Percentiles rank a stretch among this genome's conserved stretches.
Evolutionary conservation across 441 rosid genomes (phyloP).

Genomic region (Pelargonium citronellum): DNA sequence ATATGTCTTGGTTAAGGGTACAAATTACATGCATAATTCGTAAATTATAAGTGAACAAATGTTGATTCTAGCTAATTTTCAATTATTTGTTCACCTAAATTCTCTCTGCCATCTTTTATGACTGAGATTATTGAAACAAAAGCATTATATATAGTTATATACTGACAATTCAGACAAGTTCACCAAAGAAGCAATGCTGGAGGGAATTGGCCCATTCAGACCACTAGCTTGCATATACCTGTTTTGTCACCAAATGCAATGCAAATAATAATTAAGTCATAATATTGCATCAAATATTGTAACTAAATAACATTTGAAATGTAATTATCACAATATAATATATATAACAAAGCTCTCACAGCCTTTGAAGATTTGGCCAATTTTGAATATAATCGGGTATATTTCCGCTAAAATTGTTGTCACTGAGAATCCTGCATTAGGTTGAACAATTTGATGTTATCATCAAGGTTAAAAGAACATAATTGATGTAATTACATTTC

Average conservation of each 20-base stretch:
- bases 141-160: not conserved
- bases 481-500: not conserved
- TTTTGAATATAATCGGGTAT: slow-evolving; percentile 60
- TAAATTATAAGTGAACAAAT: too few relatives aligned
- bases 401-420: slow-evolving; percentile 57
- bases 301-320: not conserved
- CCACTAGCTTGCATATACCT: slow-evolving; percentile 71
- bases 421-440: slow-evolving; percentile 58
- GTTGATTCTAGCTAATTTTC: too few relatives aligned
- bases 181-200: slow-evolving; percentile 52
- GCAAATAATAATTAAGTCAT: not conserved
- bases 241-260: slow-evolving; percentile 14
- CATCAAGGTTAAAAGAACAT: not conserved
- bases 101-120: not conserved
- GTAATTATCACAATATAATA: not conserved
- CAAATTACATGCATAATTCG: too few relatives aligned
- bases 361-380: slow-evolving; percentile 52
- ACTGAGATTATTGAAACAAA: slow-evolving; percentile 7
- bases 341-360: slow-evolving; percentile 36
- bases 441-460: not conserved
- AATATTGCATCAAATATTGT: not conserved
- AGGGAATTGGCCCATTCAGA: slow-evolving; percentile 75
- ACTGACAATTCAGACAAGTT: slow-evolving; percentile 67
- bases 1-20: too few relatives aligned
- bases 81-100: too few relatives aligned